phyloP scores from a whole-genome alignment of 2,329 filamentous ascomycete genomes.

The Aspergillus sp. region DNA sequence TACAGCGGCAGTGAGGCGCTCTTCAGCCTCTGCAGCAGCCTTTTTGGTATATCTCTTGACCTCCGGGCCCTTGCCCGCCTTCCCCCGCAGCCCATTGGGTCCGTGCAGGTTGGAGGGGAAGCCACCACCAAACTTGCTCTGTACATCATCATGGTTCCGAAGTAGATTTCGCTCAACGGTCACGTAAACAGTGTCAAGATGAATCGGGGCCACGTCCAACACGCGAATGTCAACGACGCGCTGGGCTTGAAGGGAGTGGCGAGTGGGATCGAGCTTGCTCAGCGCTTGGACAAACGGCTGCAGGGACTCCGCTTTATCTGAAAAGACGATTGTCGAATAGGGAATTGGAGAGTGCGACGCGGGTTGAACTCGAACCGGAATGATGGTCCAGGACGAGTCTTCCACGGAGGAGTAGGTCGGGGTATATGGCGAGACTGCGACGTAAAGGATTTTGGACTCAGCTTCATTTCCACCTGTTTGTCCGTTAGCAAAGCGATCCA shows the following conservation, averaged over 20 bases:
- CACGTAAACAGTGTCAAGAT: conserved; percentile 78
- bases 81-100: conserved; percentile 32
- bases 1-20: conserved; percentile 56
- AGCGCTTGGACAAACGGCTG: conserved; percentile 70
- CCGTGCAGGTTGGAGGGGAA: conserved; percentile 33
- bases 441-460: conserved; percentile 29
- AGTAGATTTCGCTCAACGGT: conserved; percentile 73
- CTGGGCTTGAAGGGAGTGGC: conserved; percentile 61
- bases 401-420: conserved; percentile 38
- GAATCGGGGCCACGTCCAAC: conserved; percentile 68
- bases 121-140: conserved; percentile 68
- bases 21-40: conserved; percentile 38
- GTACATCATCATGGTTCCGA: conserved; percentile 69
- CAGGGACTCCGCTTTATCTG: conserved; percentile 61
- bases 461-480: conserved; percentile 11
- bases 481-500: conserved; percentile 1
- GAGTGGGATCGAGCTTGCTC: conserved; percentile 65
- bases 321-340: conserved; percentile 68
- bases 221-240: conserved; percentile 75
- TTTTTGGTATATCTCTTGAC: conserved; percentile 26
- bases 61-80: conserved; percentile 21
- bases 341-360: conserved; percentile 49
- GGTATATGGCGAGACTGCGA: conserved; percentile 39
- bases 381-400: conserved; percentile 70
- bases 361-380: conserved; percentile 57